A percentile compares a stretch with the other conserved stretches of the same genome.
These are phyloP conservation scores for Penicillium cinerascens DNA, from an alignment of 495 filamentous ascomycete genomes.

Conservation along the genomic window DNA sequence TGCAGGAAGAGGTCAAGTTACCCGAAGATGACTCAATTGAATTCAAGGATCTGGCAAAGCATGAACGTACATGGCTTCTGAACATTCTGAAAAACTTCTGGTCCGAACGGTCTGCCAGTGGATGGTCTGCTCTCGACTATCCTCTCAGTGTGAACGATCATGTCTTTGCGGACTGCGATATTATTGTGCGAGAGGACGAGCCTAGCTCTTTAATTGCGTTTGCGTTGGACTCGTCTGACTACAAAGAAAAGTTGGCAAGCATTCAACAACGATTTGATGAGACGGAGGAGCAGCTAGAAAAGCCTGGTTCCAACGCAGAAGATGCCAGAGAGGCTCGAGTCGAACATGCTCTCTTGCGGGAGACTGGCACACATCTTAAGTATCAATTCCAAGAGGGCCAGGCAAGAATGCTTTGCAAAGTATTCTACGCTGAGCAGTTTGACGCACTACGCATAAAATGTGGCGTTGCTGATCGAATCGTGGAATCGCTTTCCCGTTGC, in stretches of 20 bases:
- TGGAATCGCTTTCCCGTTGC: constrained; percentile 92
- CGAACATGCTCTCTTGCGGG: constrained; percentile 71
- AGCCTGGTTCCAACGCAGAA: constrained; percentile 21
- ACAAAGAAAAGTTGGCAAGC: constrained; percentile 68
- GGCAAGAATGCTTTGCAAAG: constrained; percentile 93
- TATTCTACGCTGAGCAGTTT: constrained; percentile 97
- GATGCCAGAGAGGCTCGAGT: constrained; percentile 54
- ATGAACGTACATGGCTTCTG: constrained; percentile 87
- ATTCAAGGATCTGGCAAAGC: constrained; percentile 75
- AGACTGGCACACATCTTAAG: constrained; percentile 86
- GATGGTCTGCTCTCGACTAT: constrained; percentile 93
- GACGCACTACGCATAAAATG: constrained; percentile 91
- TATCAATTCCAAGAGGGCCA: constrained; percentile 90
- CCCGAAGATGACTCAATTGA: constrained; percentile 56
- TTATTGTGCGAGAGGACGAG: constrained; percentile 96
- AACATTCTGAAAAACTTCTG: constrained; percentile 96
- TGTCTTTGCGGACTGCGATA: constrained; percentile 95
- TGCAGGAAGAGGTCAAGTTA: constrained; percentile 57
- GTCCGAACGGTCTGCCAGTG: constrained; percentile 94
- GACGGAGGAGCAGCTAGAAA: constrained; percentile 24
- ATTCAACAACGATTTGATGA: constrained; percentile 61
- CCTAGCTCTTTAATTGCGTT: constrained; percentile 95
- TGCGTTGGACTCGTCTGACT: constrained; percentile 80
- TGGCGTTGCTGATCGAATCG: constrained; percentile 86
- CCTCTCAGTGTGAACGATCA: constrained; percentile 85